Percentiles rank a stretch among this genome's conserved stretches.
Conservation (phyloP, 768 basidiomycete species). For the Suillus bovinus region DNA sequence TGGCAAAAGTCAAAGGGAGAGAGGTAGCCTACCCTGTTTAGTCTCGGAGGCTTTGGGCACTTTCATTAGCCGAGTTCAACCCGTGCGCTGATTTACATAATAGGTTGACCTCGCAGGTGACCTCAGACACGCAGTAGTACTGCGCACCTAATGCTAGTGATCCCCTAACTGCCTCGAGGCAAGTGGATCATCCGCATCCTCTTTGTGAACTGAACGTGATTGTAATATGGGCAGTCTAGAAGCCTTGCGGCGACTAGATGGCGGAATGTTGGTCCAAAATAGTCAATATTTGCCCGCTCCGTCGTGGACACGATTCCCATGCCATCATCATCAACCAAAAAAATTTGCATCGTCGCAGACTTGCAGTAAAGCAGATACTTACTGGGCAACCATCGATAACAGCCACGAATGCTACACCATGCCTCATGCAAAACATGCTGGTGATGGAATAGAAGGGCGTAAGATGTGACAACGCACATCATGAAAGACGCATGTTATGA, state of each 20-base stretch:
- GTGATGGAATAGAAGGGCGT: neutral
- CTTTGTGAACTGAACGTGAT: slow-evolving; percentile 1
- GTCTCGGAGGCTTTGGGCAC: too few relatives aligned
- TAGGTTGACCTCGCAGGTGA: too few relatives aligned
- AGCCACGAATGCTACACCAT: neutral
- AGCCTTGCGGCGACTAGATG: slow-evolving; percentile 1
- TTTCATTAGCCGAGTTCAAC: too few relatives aligned
- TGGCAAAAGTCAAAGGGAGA: too few relatives aligned
- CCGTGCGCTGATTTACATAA: too few relatives aligned
- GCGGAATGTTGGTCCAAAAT: neutral
- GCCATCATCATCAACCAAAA: neutral
- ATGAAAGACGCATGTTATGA: slow-evolving; percentile 3
- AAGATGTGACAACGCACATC: neutral
- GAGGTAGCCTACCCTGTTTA: too few relatives aligned
- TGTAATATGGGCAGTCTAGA: neutral
- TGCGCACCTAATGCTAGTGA: neutral
- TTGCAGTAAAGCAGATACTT: neutral
- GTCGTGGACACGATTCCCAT: neutral
- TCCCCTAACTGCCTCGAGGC: neutral
- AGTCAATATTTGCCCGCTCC: neutral
- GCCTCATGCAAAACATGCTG: slow-evolving; percentile 4
- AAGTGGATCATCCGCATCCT: neutral
- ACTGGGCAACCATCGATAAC: neutral
- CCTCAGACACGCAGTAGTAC: too few relatives aligned
- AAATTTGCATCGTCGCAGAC: neutral